Percentiles rank a stretch among this genome's conserved stretches.
These are phyloP conservation scores for Ceratobasidium sp. DNA, from an alignment of 1,284 basidiomycete genomes.

Conservation along the genomic window DNA sequence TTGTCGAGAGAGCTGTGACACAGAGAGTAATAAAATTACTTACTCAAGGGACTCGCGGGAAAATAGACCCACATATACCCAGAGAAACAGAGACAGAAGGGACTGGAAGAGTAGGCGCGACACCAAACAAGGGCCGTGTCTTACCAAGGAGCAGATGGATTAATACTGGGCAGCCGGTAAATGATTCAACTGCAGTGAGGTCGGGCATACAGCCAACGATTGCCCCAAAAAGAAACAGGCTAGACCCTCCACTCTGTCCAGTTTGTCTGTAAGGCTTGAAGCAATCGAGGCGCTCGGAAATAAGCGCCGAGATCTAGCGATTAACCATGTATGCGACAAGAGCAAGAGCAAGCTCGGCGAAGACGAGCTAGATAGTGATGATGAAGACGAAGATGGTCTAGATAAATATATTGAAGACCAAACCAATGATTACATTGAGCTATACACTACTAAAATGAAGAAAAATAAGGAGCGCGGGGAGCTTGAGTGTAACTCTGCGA, in stretches of 20 bases:
- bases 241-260: neutral
- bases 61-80: neutral
- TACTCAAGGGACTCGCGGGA: neutral
- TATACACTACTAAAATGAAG: neutral
- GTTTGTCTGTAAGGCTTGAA: neutral
- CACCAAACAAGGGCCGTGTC: neutral
- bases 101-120: too few species aligned
- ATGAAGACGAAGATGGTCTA: neutral
- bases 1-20: too few species aligned
- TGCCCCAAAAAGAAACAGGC: conserved; percentile 31
- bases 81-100: too few species aligned
- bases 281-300: neutral
- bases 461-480: neutral
- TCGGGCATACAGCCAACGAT: conserved; percentile 31
- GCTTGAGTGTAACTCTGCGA: neutral
- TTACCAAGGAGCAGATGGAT: conserved; percentile 8
- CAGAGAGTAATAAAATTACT: neutral
- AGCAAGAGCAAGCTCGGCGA: neutral
- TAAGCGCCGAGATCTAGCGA: neutral
- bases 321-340: neutral
- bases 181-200: conserved; percentile 37
- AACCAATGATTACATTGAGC: neutral
- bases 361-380: neutral
- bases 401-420: neutral
- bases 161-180: conserved; percentile 40